Base-by-base conservation (phyloP, 2,329 filamentous ascomycete genomes). In the Fusarium duplospermum region DNA sequence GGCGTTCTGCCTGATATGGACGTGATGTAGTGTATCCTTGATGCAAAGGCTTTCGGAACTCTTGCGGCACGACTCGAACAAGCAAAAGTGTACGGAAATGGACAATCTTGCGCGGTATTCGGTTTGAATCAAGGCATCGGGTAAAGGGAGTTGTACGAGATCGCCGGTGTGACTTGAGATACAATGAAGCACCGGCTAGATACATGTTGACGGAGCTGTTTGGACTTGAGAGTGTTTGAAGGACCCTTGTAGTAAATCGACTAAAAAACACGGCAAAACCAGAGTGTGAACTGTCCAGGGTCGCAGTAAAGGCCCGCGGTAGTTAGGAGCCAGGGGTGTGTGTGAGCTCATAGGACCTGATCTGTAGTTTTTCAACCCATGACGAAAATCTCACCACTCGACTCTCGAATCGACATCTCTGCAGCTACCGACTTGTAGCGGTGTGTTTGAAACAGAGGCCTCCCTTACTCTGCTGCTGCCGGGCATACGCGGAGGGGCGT, bases 91-190 rank as follows among this genome's bases (percentile, higher is more conserved):
- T 56, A 20, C 20, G 20, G 68, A 62, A n/a, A 40, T 14, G 38
- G 18, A 14, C 40, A 35, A 40, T 42, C 16, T 16, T 62, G 29
- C 38, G 36, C 33, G 22, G 35, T 6, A 7, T 24, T 47, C 42
- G 33, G 16, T 8, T 16, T 33, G 58, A 47, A 31, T 24, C 45
- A 66, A 70, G 66, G 38, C 57, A 52, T 52, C 38, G 57, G 69
- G 42, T 64, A 27, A 40, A 63, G 24, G 24, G 36, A 33, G 50
- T 71, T 68, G 70, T 62, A 68, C 63, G 63, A 71, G 60, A 62
- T 56, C 33, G 35, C 36, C 22, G 13, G 20, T 70, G 62, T 50
- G 64, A 64, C 60, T 63, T 45, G 20, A 62, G 42, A 29, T 33
- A 59, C 58, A 42, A 67, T 42, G 40, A 42, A 56, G 59, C 31